These are phyloP conservation scores for Saussurea involucrata DNA, from an alignment of 129 eudicot genomes.

Conservation along the genomic window DNA sequence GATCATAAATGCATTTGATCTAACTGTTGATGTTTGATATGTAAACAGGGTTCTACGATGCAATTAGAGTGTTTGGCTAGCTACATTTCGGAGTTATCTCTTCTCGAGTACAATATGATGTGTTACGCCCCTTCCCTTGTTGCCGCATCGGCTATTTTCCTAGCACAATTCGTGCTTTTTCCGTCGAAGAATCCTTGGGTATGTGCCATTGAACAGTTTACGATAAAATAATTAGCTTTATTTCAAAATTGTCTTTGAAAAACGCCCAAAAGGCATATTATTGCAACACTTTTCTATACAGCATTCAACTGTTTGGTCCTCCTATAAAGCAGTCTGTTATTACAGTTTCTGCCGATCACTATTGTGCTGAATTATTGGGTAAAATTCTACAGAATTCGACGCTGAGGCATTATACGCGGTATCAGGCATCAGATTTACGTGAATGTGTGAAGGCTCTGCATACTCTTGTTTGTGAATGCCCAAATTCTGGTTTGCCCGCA, in stretches of 20 bases:
- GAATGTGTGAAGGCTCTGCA: constrained; percentile 83
- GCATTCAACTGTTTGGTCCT: background rate
- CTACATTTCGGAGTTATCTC: constrained; percentile 85
- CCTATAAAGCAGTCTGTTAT: background rate
- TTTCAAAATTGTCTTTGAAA: background rate
- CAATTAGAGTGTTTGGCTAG: constrained; percentile 87
- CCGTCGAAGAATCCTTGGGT: constrained; percentile 89
- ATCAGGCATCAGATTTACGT: constrained; percentile 63
- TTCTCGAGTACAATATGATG: constrained; percentile 80
- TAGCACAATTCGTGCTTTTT: constrained; percentile 60
- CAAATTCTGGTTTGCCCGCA: constrained; percentile 74
- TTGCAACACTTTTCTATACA: too few relatives aligned
- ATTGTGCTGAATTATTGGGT: background rate
- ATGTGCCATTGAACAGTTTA: constrained; percentile 2
- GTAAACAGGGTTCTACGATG: constrained; percentile 63
- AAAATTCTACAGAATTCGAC: constrained; percentile 59
- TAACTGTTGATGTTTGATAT: background rate
- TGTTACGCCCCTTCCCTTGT: constrained; percentile 70
- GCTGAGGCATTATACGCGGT: constrained; percentile 73
- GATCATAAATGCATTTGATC: background rate
- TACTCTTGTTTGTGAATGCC: constrained; percentile 50
- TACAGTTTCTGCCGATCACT: too few relatives aligned
- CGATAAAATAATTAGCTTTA: background rate
- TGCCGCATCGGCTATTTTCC: constrained; percentile 87
- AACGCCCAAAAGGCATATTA: too few relatives aligned